Evolutionary conservation across 1,284 basidiomycete species (phyloP).

Genomic region (Fomes fomentarius): DNA sequence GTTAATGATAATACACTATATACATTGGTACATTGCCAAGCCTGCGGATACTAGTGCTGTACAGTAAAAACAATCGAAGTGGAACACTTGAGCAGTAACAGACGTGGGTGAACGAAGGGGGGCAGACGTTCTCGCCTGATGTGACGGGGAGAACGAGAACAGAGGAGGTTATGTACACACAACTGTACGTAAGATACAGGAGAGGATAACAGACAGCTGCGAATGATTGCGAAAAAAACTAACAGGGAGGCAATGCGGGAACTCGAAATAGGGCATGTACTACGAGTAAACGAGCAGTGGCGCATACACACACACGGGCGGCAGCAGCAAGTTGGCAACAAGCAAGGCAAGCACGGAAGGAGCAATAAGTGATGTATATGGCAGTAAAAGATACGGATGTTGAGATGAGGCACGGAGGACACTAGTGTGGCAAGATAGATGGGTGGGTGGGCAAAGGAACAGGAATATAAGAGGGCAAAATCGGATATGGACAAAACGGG

Average conservation of each 20-base stretch:
- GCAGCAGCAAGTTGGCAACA: neutral
- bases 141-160: too few relatives aligned
- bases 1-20: conserved; percentile 15
- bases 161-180: too few relatives aligned
- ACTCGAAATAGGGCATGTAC: conserved; percentile 20
- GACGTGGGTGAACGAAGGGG: too few relatives aligned
- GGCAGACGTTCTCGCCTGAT: too few relatives aligned
- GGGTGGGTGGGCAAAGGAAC: neutral
- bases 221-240: neutral
- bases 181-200: neutral
- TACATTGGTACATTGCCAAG: conserved; percentile 19
- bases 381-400: neutral
- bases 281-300: conserved; percentile 12
- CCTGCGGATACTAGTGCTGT: conserved; percentile 13
- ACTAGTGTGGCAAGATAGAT: neutral
- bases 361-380: neutral
- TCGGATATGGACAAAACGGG: conserved; percentile 2
- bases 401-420: neutral
- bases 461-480: neutral
- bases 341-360: neutral
- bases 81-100: too few relatives aligned
- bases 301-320: neutral
- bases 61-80: conserved; percentile 10
- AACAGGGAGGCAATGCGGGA: conserved; percentile 2
- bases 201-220: neutral